Conservation (phyloP, 1,284 basidiomycete genomes). For the Naganishia liquefaciens region DNA sequence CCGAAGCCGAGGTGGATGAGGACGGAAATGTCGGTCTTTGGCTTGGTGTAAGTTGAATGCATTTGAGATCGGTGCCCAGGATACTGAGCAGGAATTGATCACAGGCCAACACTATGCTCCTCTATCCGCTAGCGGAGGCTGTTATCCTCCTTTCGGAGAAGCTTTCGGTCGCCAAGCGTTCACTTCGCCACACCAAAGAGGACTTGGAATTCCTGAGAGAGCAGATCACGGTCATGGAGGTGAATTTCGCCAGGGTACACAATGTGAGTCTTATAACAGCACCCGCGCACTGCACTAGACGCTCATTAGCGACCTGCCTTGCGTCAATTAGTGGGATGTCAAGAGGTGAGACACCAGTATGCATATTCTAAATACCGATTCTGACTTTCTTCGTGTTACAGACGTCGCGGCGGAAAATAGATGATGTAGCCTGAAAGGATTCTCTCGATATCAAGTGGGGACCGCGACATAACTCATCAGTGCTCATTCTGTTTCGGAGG, state of each 20-base stretch:
- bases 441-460: not conserved
- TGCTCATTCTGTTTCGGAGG: no score
- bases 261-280: slow-evolving; percentile 58
- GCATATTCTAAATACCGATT: not conserved
- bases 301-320: slow-evolving; percentile 3
- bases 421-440: not conserved
- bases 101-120: slow-evolving; percentile 96
- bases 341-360: slow-evolving; percentile 40
- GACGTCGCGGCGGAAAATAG: slow-evolving; percentile 20
- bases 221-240: slow-evolving; percentile 96
- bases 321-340: slow-evolving; percentile 49
- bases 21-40: slow-evolving; percentile 89
- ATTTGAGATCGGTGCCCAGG: no score
- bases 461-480: not conserved
- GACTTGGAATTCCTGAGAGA: slow-evolving; percentile 93
- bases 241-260: slow-evolving; percentile 93
- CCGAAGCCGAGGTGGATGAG: slow-evolving; percentile 83
- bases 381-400: not conserved
- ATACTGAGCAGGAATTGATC: not conserved
- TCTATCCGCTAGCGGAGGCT: slow-evolving; percentile 84
- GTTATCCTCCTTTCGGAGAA: slow-evolving; percentile 74
- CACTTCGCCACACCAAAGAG: slow-evolving; percentile 70
- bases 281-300: not conserved
- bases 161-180: slow-evolving; percentile 71
- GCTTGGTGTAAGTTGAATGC: slow-evolving; percentile 74